A percentile compares a stretch with the other conserved stretches of the same genome.
These are phyloP conservation scores for Thalassiosira hispida DNA, from an alignment of 352 stramenopile genomes.

Conservation along the genomic window DNA sequence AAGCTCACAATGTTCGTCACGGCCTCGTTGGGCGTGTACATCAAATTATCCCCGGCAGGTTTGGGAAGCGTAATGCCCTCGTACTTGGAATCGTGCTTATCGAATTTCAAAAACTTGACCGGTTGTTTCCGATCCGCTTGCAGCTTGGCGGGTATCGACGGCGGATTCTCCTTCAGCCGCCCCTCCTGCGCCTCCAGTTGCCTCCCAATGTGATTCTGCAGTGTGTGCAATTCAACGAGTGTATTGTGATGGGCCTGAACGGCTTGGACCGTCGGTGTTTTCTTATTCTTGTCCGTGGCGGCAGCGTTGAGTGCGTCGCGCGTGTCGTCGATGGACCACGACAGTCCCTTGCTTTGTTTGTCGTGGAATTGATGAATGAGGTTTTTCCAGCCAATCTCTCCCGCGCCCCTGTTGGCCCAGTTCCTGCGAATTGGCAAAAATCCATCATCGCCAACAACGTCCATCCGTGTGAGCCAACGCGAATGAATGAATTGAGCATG, in stretches of 20 bases:
- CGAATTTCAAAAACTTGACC: neutral
- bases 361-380: neutral
- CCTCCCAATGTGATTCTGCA: slow-evolving; percentile 1
- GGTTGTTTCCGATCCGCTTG: neutral
- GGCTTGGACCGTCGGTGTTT: neutral
- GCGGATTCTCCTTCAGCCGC: slow-evolving; percentile 7
- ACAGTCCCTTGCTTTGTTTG: slow-evolving; percentile 4
- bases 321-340: slow-evolving; percentile 6
- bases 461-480: too few relatives aligned
- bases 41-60: neutral
- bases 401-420: neutral
- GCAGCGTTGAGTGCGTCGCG: neutral
- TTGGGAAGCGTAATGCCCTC: neutral
- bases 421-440: neutral
- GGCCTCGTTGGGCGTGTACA: slow-evolving; percentile 16
- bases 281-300: neutral
- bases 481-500: too few relatives aligned
- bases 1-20: slow-evolving; percentile 7
- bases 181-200: slow-evolving; percentile 7
- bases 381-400: neutral
- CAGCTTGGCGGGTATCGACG: neutral
- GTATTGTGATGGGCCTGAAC: neutral
- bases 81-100: slow-evolving; percentile 16
- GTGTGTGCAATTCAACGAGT: slow-evolving; percentile 6
- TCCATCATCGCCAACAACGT: too few relatives aligned